phyloP scores from a whole-genome alignment of 139 green algal species.

The Diplosphaera chodatii region DNA sequence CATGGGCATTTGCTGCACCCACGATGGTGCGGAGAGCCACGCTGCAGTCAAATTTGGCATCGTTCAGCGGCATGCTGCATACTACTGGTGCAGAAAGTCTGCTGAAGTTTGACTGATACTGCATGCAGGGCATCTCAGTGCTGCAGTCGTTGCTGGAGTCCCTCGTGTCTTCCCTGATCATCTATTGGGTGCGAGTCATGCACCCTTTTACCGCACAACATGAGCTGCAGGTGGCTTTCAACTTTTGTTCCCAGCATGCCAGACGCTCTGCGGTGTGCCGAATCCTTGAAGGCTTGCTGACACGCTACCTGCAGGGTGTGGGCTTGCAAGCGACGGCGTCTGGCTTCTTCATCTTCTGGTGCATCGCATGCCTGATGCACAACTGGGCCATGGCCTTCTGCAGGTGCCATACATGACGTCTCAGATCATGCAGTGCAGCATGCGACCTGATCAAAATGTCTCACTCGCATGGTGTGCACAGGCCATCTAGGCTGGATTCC shows the following conservation, averaged over 20 bases:
- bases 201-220: not conserved
- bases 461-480: no score
- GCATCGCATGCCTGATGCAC: slow-evolving; percentile 14
- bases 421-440: no score
- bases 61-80: no score
- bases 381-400: slow-evolving; percentile 21
- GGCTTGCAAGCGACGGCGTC: not conserved
- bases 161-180: slow-evolving; percentile 1
- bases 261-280: no score
- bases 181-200: slow-evolving; percentile 5
- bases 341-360: slow-evolving; percentile 19
- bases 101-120: not conserved
- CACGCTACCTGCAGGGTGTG: not conserved
- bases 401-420: no score
- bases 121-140: not conserved
- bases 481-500: no score
- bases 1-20: not conserved
- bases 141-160: slow-evolving; percentile 23
- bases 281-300: no score
- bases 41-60: not conserved
- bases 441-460: no score
- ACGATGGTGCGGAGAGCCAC: no score
- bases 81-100: no score
- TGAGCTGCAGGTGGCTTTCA: no score
- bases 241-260: no score